Evolutionary conservation across 2,329 filamentous ascomycete genomes (phyloP).

Genomic region (Ophiocordyceps camponoti-rufipedis): DNA sequence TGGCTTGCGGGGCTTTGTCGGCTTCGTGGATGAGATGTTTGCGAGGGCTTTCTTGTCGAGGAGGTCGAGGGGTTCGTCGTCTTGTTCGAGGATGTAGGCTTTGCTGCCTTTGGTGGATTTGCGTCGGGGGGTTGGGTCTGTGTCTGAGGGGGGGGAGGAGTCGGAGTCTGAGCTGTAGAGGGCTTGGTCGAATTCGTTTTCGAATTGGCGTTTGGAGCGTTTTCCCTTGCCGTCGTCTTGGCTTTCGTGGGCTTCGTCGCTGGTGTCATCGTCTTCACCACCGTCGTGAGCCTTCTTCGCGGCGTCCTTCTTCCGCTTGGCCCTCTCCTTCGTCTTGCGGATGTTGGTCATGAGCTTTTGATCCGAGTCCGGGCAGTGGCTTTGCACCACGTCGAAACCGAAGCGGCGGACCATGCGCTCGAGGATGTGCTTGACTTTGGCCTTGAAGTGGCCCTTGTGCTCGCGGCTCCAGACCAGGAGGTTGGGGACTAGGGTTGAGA

Average conservation of each 20-base stretch:
- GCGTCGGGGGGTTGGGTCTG: conserved; percentile 13
- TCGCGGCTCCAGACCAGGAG: conserved; percentile 94
- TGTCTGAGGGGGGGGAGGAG: conserved; percentile 38
- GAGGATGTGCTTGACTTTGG: conserved; percentile 95
- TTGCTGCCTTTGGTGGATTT: conserved; percentile 42
- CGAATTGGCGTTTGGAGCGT: conserved; percentile 35
- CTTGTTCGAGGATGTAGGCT: conserved; percentile 83
- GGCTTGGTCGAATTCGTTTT: conserved; percentile 91
- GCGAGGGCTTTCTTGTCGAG: conserved; percentile 77
- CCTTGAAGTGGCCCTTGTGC: conserved; percentile 92
- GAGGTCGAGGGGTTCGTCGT: conserved; percentile 87
- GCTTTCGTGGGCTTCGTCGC: conserved; percentile 24
- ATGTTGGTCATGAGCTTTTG: conserved; percentile 87
- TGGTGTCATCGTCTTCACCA: conserved; percentile 26
- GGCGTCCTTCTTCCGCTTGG: conserved; percentile 73
- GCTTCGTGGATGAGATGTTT: conserved; percentile 84
- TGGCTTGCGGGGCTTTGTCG: conserved; percentile 41
- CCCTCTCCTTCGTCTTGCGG: conserved; percentile 81
- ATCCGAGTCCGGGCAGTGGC: conserved; percentile 67
- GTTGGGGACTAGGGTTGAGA: conserved; percentile 67
- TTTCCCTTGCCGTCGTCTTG: too few species aligned
- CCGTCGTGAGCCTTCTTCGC: conserved; percentile 38
- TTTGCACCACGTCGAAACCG: conserved; percentile 63
- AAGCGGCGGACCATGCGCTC: conserved; percentile 89
- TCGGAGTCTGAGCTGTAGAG: conserved; percentile 67